These are phyloP conservation scores for Lasiosphaeria miniovina DNA, from an alignment of 495 filamentous ascomycete species.

Conservation along the genomic window DNA sequence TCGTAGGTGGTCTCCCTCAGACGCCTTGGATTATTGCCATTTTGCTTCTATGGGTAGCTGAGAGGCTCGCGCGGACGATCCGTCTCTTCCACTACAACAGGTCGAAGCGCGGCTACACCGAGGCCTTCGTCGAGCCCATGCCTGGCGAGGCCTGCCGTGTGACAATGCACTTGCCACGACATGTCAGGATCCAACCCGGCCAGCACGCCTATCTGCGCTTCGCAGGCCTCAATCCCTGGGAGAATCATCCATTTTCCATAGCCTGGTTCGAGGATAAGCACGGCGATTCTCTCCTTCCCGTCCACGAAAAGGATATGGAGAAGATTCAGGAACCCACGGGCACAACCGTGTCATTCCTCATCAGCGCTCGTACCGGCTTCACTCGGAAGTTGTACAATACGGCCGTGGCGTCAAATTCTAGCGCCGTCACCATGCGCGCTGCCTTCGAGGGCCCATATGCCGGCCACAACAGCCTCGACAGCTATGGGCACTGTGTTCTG, in stretches of 20 bases:
- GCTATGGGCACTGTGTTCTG: constrained; percentile 85
- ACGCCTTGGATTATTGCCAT: constrained; percentile 64
- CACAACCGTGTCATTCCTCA: constrained; percentile 60
- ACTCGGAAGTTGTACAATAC: constrained; percentile 74
- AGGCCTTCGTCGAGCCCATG: constrained; percentile 70
- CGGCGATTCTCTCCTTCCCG: constrained; percentile 25
- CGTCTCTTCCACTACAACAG: constrained; percentile 71
- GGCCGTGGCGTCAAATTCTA: constrained; percentile 19
- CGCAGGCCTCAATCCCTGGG: constrained; percentile 69
- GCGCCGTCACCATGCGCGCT: constrained; percentile 37
- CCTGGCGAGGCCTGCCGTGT: constrained; percentile 81
- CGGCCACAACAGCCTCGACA: constrained; percentile 75
- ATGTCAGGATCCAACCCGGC: constrained; percentile 75
- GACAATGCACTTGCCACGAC: constrained; percentile 73
- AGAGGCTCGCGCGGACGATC: constrained; percentile 66
- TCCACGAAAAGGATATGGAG: constrained; percentile 30
- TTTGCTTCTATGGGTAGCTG: constrained; percentile 72
- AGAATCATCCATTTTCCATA: constrained; percentile 90
- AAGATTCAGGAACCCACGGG: constrained; percentile 18
- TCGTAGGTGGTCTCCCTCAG: constrained; percentile 55
- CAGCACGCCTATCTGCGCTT: constrained; percentile 89
- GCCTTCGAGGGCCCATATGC: constrained; percentile 86
- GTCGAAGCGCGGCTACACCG: constrained; percentile 56
- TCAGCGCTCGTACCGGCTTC: constrained; percentile 83
- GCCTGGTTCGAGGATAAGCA: constrained; percentile 66